Evolutionary conservation across 2,329 filamentous ascomycete species (phyloP), one percentile per base, ranked within the genome.

Genomic region (Aspergillus aculeatinus): DNA sequence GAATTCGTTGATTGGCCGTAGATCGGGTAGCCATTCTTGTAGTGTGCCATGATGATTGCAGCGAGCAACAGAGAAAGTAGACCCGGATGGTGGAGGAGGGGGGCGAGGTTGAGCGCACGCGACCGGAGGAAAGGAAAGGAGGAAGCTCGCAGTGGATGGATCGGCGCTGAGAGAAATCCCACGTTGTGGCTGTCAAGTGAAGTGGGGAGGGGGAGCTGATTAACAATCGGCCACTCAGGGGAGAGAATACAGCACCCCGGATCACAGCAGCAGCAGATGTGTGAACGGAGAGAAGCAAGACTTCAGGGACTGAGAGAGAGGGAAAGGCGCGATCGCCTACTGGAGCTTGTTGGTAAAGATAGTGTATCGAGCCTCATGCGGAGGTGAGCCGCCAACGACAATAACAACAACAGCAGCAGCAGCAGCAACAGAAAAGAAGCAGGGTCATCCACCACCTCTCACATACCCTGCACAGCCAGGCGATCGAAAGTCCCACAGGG

Each of bases 11-110:
- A 56, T 60, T 75, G 74, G 61, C 70, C 70, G 48, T 82, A 82
- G 64, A 81, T 76, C 54, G 72, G 69, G 62, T 83, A 81, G 48
- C 78, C 78, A 72, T 83, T 82, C 61, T 80, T 81, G 71, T 86
- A 82, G 72, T 85, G 81, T 65, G 84, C 81, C 84, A 86, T 86
- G 10, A 58, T 55, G 44, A 39, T 48, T 68, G 60, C 23, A 52
- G 39, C 44, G 59, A 33, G 19, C 52, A 23, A 51, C 51, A 39
- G 25, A 25, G 21, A 12, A 12, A 21, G 4, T 49, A 23, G 21
- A 47, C 39, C 5, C 39, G 9, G 39, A 9, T 44, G 39, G 21
- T 10, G 23, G 44, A 50, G 56, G 27, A 9, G 27, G 27, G 27
- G 27, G 2, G 9, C 21, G 27, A 29, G 7, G 9, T 31, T 35